phyloP scores from a whole-genome alignment of 2,329 filamentous ascomycete genomes.

The Xylariaceae sp. region DNA sequence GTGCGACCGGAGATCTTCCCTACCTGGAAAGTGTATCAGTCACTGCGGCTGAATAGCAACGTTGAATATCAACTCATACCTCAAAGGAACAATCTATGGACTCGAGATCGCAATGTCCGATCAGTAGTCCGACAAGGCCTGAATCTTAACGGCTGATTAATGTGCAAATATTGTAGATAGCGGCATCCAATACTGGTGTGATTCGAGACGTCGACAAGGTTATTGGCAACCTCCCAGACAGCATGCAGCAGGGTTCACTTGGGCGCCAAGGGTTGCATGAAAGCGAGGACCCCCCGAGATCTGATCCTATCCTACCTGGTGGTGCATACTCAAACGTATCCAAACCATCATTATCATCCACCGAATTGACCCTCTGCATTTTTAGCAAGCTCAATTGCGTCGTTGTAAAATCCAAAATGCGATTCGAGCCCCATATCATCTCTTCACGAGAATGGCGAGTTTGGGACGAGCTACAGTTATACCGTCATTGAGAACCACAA shows the following conservation, averaged over 20 bases:
- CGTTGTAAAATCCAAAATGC: neutral
- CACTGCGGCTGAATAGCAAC: slow-evolving; percentile 7
- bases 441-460: neutral
- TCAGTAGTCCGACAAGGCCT: neutral
- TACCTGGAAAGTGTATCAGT: neutral
- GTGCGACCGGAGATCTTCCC: neutral
- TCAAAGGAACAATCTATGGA: neutral
- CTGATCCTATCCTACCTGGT: slow-evolving; percentile 14
- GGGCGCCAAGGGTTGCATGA: slow-evolving; percentile 36
- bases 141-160: neutral
- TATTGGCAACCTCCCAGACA: neutral
- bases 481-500: neutral
- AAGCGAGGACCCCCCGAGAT: slow-evolving; percentile 15
- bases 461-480: neutral
- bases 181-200: neutral
- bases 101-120: neutral
- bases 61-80: neutral
- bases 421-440: neutral
- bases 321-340: neutral
- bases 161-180: neutral
- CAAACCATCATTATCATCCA: neutral
- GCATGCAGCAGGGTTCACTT: slow-evolving; percentile 12
- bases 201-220: neutral
- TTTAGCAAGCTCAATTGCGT: neutral
- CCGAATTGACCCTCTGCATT: neutral